These are phyloP conservation scores for Venturia pyrina DNA, from an alignment of 2,329 filamentous ascomycete genomes.

Conservation along the genomic window DNA sequence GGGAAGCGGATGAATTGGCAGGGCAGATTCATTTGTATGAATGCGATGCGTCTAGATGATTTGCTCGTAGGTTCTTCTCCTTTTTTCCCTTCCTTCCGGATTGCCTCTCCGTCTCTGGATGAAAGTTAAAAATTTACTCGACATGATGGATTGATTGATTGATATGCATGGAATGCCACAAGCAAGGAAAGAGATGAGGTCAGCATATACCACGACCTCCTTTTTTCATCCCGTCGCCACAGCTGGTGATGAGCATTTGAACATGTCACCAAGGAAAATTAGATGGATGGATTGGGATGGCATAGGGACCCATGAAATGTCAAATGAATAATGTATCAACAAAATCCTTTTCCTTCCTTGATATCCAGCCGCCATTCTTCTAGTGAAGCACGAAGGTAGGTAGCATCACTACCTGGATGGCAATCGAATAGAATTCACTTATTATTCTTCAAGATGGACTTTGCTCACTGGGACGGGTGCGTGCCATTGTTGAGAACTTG, in stretches of 20 bases:
- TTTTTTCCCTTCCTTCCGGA: not conserved
- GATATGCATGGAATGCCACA: not conserved
- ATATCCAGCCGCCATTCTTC: not conserved
- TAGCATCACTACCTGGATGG: too few relatives aligned
- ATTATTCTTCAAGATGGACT: too few relatives aligned
- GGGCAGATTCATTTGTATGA: not conserved
- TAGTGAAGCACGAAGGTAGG: too few relatives aligned
- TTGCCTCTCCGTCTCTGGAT: not conserved
- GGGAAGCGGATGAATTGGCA: not conserved
- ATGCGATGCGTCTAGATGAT: not conserved
- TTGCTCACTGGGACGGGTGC: too few relatives aligned
- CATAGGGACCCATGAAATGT: not conserved
- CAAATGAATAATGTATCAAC: slow-evolving; percentile 3
- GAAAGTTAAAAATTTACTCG: not conserved
- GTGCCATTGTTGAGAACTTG: too few relatives aligned
- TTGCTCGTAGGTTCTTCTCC: not conserved
- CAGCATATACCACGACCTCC: not conserved
- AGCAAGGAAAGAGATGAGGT: not conserved
- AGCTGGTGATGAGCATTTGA: not conserved
- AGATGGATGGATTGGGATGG: not conserved
- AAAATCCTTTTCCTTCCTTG: not conserved
- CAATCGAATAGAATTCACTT: too few relatives aligned
- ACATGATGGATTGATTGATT: not conserved
- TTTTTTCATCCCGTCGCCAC: not conserved
- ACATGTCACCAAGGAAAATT: not conserved